Evolutionary conservation across 768 basidiomycete genomes (phyloP).

Genomic region (Rhodotorula kratochvilovae): DNA sequence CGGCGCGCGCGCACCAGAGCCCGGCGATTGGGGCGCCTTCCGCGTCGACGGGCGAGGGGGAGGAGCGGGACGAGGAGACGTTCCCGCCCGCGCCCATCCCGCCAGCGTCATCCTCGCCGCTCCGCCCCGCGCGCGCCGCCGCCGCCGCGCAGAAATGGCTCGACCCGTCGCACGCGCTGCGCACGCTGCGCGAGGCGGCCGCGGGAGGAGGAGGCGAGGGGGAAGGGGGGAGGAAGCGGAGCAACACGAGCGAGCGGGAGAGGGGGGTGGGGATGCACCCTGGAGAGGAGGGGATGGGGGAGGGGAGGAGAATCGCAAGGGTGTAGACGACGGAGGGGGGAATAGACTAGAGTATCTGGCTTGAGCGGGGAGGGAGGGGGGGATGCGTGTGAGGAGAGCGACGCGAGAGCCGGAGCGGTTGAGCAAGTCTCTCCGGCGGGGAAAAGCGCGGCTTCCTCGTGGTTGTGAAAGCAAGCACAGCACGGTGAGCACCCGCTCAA

Average conservation of each 20-base stretch:
- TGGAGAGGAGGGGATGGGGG: slow-evolving; percentile 3
- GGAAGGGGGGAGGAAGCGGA: slow-evolving; percentile 20
- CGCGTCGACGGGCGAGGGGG: neutral
- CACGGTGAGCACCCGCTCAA: no score
- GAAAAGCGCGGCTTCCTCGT: no score
- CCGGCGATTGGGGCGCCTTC: neutral
- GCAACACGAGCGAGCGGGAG: slow-evolving; percentile 37
- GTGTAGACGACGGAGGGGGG: neutral
- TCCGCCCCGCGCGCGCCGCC: neutral
- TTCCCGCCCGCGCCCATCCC: neutral
- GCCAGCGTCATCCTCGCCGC: neutral
- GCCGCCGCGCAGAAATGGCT: neutral
- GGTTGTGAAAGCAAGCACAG: no score
- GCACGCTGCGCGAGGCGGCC: neutral
- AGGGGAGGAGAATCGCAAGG: neutral
- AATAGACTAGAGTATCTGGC: no score
- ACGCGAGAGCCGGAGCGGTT: no score
- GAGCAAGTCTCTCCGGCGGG: no score
- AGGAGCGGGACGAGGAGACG: slow-evolving; percentile 6
- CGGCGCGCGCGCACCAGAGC: neutral
- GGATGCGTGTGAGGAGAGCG: no score
- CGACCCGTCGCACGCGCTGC: neutral
- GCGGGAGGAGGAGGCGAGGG: neutral
- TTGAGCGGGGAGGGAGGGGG: no score
- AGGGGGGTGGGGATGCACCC: slow-evolving; percentile 2